phyloP scores from a whole-genome alignment of 257 asterid genomes.

The Ocimum tenuiflorum region DNA sequence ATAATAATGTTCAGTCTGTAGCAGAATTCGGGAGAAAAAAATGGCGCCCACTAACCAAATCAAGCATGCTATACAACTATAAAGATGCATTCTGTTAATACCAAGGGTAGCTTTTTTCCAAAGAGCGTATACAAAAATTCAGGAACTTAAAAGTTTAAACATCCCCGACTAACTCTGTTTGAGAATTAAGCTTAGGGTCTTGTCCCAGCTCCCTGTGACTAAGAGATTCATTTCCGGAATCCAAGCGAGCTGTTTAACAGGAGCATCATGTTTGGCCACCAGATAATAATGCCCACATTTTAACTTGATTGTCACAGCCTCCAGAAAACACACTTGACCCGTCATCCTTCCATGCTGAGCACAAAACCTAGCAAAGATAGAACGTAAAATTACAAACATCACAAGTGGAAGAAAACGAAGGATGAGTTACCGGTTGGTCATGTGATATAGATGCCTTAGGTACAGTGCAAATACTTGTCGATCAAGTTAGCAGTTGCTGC shows the following conservation, averaged over 20 bases:
- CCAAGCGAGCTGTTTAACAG: conserved; percentile 93
- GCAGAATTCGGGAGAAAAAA: too few relatives aligned
- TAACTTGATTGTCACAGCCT: conserved; percentile 97
- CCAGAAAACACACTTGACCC: conserved; percentile 95
- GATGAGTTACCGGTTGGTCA: conserved; percentile 80
- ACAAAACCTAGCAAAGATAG: conserved; percentile 57
- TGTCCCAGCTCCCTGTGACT: conserved; percentile 91
- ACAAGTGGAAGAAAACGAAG: too few relatives aligned
- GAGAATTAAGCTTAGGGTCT: conserved; percentile 93
- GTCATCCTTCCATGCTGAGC: conserved; percentile 96
- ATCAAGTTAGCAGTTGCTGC: too few relatives aligned
- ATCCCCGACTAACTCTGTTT: too few relatives aligned
- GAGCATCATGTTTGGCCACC: conserved; percentile 87
- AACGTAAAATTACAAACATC: conserved; percentile 12
- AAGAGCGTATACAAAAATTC: too few relatives aligned
- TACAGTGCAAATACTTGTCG: too few relatives aligned
- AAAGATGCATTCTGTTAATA: too few relatives aligned
- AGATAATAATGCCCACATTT: conserved; percentile 87
- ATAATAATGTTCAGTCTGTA: too few relatives aligned
- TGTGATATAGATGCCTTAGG: conserved; percentile 82
- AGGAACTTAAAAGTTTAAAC: too few relatives aligned
- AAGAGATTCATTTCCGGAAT: conserved; percentile 81
- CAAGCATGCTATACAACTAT: too few relatives aligned
- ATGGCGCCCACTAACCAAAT: too few relatives aligned
- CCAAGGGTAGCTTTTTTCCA: too few relatives aligned